These are phyloP conservation scores for Euphorbia pulcherrima DNA, from an alignment of 345 rosid species.

Conservation along the genomic window DNA sequence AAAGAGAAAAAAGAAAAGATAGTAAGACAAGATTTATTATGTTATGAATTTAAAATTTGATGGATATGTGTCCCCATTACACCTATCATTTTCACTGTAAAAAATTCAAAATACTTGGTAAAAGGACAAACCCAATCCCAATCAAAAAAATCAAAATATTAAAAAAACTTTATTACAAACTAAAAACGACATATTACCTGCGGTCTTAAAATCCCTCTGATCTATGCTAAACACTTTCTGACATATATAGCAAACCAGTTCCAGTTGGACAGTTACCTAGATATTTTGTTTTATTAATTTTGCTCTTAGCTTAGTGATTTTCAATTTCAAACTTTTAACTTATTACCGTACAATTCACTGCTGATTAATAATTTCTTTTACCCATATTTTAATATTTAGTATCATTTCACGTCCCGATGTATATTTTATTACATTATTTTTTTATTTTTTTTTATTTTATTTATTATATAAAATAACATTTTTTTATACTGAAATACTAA, in stretches of 20 bases:
- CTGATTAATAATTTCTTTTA: too few species aligned
- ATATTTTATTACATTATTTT: too few species aligned
- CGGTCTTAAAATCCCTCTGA: conserved; percentile 1
- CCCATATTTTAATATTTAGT: too few species aligned
- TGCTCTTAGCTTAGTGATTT: too few species aligned
- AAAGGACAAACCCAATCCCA: neutral
- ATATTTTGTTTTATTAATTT: too few species aligned
- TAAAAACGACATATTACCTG: conserved; percentile 8
- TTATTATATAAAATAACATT: too few species aligned
- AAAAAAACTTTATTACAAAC: neutral
- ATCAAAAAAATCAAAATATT: neutral
- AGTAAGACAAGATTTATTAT: neutral
- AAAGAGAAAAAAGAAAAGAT: too few species aligned
- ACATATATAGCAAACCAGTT: conserved; percentile 6
- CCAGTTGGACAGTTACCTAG: neutral
- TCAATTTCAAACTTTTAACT: too few species aligned
- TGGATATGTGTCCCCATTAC: neutral
- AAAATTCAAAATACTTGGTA: neutral
- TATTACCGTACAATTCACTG: too few species aligned
- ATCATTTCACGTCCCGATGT: too few species aligned
- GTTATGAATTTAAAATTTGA: neutral
- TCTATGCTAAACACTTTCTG: neutral
- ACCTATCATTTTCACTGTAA: conserved; percentile 3
- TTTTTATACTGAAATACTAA: too few species aligned
- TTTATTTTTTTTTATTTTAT: too few species aligned